These are phyloP conservation scores for Alisma plantagoaquatica DNA, from an alignment of 106 monocot species.

Conservation along the genomic window DNA sequence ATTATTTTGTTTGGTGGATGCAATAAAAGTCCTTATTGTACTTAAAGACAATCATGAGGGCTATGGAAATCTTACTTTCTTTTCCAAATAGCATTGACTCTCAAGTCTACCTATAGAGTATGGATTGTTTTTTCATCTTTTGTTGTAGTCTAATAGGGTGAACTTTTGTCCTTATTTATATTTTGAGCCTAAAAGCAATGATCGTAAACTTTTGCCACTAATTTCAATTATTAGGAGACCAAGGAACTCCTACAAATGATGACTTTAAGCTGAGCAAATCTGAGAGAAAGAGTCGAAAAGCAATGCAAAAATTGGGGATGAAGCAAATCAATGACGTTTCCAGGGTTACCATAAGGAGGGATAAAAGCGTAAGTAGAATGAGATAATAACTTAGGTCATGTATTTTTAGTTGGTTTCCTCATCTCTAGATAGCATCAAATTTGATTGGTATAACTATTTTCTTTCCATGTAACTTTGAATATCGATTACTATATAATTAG, in stretches of 20 bases:
- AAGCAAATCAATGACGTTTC: slow-evolving; percentile 11
- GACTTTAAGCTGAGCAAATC: slow-evolving; percentile 7
- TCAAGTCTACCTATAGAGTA: too few species aligned
- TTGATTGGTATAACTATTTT: neutral
- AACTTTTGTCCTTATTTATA: too few species aligned
- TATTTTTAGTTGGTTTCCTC: neutral
- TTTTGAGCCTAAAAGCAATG: too few species aligned
- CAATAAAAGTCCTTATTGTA: too few species aligned
- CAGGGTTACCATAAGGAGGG: slow-evolving; percentile 12
- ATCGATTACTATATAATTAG: neutral
- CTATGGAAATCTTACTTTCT: too few species aligned
- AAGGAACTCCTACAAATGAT: neutral
- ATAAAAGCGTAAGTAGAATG: slow-evolving; percentile 4
- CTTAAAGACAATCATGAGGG: too few species aligned
- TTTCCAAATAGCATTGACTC: too few species aligned
- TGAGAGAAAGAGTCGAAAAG: slow-evolving; percentile 20
- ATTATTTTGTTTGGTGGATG: too few species aligned
- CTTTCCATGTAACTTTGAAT: neutral
- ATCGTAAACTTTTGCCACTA: too few species aligned
- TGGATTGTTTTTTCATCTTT: too few species aligned
- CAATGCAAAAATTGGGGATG: slow-evolving; percentile 14
- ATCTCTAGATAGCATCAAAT: neutral
- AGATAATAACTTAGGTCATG: neutral
- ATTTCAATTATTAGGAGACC: too few species aligned
- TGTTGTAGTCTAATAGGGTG: too few species aligned